Conservation (phyloP, 768 basidiomycete genomes). For the Mycena indigotica region DNA sequence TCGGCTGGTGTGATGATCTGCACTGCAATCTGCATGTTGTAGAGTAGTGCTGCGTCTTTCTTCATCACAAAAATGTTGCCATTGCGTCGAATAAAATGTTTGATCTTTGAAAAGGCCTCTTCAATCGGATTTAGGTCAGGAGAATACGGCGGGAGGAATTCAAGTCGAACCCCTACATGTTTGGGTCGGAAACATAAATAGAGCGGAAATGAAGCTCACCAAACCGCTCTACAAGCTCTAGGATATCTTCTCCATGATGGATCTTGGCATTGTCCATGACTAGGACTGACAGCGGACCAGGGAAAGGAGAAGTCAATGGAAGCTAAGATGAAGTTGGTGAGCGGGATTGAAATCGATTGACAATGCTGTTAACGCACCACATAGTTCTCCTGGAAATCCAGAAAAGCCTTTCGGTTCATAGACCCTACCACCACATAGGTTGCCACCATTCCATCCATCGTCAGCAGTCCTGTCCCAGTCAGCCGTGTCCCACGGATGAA, state of each 20-base stretch:
- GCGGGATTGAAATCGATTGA: not conserved
- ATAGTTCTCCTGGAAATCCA: conserved; percentile 22
- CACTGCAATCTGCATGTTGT: conserved; percentile 6
- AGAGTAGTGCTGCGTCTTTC: not conserved
- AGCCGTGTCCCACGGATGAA: too few species aligned
- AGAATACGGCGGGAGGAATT: conserved; percentile 35
- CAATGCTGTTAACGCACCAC: conserved; percentile 3
- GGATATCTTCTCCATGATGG: conserved; percentile 27
- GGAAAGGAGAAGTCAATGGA: conserved; percentile 24
- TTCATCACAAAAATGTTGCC: not conserved
- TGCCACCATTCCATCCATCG: too few species aligned
- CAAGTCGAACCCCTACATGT: conserved; percentile 22
- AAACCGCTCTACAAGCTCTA: conserved; percentile 18
- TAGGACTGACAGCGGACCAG: conserved; percentile 24
- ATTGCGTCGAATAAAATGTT: conserved; percentile 18
- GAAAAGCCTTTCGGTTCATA: conserved; percentile 18
- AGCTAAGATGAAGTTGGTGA: conserved; percentile 15
- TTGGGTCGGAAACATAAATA: conserved; percentile 2
- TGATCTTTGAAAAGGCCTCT: conserved; percentile 30
- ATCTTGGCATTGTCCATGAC: conserved; percentile 31
- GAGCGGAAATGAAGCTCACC: conserved; percentile 6
- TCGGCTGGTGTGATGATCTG: conserved; percentile 8
- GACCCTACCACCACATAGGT: conserved; percentile 29
- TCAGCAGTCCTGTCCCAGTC: too few species aligned
- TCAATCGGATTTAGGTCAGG: conserved; percentile 36